Conservation (phyloP, 1,284 basidiomycete species). For the Chalciporus piperatoides region DNA sequence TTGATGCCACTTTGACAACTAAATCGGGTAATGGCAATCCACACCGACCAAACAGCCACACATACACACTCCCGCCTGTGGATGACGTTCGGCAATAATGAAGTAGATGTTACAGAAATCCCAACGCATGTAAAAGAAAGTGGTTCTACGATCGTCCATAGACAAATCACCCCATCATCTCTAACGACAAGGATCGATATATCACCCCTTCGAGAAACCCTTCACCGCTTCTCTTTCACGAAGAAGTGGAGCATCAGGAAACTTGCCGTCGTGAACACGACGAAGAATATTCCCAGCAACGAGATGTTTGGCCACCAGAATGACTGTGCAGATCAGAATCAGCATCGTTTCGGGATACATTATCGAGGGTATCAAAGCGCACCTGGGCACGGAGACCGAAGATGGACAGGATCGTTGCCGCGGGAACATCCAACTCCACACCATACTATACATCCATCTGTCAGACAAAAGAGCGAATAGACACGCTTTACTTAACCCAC, state of each 20-base stretch:
- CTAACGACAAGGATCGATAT: background rate
- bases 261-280: constrained; percentile 68
- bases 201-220: background rate
- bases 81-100: too few relatives aligned
- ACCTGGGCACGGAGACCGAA: constrained; percentile 87
- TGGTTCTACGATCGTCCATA: background rate
- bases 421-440: constrained; percentile 89
- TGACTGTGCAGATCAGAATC: constrained; percentile 47
- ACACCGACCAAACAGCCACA: constrained; percentile 27
- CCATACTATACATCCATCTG: constrained; percentile 61
- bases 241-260: constrained; percentile 82
- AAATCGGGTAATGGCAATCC: constrained; percentile 5
- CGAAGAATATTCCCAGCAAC: constrained; percentile 81
- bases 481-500: constrained; percentile 39
- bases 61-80: constrained; percentile 8
- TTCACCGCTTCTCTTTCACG: constrained; percentile 86
- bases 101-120: background rate
- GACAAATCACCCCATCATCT: background rate
- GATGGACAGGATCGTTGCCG: constrained; percentile 87
- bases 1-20: constrained; percentile 2
- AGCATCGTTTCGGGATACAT: constrained; percentile 2
- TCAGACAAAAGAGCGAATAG: constrained; percentile 11
- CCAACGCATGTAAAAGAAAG: background rate
- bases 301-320: constrained; percentile 96
- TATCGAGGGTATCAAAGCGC: constrained; percentile 3